Conservation (phyloP, 805 yeast genomes). For the Wickerhamiella azyma region DNA sequence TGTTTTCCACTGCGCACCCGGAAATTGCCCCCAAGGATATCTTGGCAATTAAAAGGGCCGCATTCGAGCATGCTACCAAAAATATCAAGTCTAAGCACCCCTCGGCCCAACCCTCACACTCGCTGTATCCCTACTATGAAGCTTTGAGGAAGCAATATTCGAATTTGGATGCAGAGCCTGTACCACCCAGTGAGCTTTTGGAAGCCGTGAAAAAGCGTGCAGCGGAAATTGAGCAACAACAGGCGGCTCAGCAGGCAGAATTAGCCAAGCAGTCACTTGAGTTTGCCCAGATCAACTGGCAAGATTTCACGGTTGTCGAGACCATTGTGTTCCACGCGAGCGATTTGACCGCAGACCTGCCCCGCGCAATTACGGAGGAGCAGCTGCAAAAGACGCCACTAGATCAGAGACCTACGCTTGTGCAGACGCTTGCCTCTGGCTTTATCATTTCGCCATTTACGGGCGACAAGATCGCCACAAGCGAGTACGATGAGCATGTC, state of each 20-base stretch:
- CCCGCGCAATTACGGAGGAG: constrained; percentile 15
- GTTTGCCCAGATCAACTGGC: constrained; percentile 79
- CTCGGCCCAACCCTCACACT: constrained; percentile 48
- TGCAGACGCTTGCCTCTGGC: constrained; percentile 21
- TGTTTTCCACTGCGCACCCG: constrained; percentile 20
- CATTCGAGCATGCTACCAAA: constrained; percentile 46
- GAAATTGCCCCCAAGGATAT: constrained; percentile 46
- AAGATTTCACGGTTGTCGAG: constrained; percentile 59
- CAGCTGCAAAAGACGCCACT: constrained; percentile 32
- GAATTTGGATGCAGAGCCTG: neutral
- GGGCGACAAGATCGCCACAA: constrained; percentile 53
- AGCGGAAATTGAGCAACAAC: neutral
- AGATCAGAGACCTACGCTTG: constrained; percentile 17
- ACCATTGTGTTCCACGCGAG: constrained; percentile 51
- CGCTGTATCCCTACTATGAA: constrained; percentile 40
- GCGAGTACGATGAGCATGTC: constrained; percentile 52
- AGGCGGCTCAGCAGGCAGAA: constrained; percentile 23
- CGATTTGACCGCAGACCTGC: constrained; percentile 33
- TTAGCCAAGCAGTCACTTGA: constrained; percentile 30
- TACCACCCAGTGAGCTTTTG: constrained; percentile 6
- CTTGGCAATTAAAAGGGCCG: constrained; percentile 57
- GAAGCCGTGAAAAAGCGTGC: constrained; percentile 11
- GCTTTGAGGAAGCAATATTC: constrained; percentile 45
- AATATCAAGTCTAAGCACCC: constrained; percentile 29
- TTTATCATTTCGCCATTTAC: constrained; percentile 67